phyloP scores from a whole-genome alignment of 306 rosid species.

The Alnus glutinosa region DNA sequence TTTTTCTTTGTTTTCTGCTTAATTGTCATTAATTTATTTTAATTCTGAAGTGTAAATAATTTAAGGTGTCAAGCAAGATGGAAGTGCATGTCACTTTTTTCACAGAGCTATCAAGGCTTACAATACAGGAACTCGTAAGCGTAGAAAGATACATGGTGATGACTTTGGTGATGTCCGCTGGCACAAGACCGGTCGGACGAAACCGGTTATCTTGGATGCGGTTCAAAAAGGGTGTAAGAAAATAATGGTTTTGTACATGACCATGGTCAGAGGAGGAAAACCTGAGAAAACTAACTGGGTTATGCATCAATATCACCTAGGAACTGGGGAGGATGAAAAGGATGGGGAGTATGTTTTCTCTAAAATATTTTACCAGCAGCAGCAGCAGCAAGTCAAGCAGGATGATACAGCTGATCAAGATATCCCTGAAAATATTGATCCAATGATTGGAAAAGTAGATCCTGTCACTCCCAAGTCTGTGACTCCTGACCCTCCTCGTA shows the following conservation, averaged over 20 bases:
- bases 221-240: constrained; percentile 76
- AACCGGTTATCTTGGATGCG: constrained; percentile 64
- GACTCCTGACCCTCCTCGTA: constrained; percentile 66
- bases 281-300: constrained; percentile 84
- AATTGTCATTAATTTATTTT: constrained; percentile 18
- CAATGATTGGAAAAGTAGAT: constrained; percentile 41
- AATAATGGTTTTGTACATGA: constrained; percentile 79
- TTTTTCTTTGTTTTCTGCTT: constrained; percentile 19
- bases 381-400: constrained; percentile 51
- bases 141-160: constrained; percentile 60
- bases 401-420: constrained; percentile 54
- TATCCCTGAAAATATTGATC: constrained; percentile 48
- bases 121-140: constrained; percentile 77
- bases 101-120: constrained; percentile 87
- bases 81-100: constrained; percentile 75
- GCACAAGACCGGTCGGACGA: constrained; percentile 92
- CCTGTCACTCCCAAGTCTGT: constrained; percentile 75
- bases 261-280: constrained; percentile 54
- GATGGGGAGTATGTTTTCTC: constrained; percentile 73
- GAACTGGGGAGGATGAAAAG: constrained; percentile 73
- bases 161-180: constrained; percentile 82
- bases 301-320: constrained; percentile 91
- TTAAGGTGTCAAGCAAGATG: constrained; percentile 79
- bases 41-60: constrained; percentile 15
- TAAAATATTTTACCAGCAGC: constrained; percentile 67